phyloP scores from a whole-genome alignment of 2,329 filamentous ascomycete species.

The Colletotrichum aenigma region DNA sequence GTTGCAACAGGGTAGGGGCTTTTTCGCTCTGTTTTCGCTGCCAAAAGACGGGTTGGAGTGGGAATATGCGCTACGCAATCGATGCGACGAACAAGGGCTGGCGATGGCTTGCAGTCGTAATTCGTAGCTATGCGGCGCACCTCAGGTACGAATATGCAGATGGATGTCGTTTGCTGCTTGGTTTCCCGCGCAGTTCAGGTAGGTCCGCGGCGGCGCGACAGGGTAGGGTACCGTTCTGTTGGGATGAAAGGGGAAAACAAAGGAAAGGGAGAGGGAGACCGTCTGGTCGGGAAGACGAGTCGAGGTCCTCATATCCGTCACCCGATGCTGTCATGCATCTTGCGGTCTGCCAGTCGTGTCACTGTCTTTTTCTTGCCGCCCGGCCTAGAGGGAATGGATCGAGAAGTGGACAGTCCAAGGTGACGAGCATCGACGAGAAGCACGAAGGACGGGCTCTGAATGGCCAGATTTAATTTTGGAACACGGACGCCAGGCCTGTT shows the following conservation, averaged over 20 bases:
- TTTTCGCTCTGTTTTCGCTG: neutral
- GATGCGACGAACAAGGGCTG: neutral
- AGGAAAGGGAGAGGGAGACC: neutral
- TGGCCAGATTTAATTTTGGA: slow-evolving; percentile 15
- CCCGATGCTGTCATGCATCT: neutral
- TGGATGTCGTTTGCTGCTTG: neutral
- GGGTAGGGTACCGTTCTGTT: slow-evolving; percentile 7
- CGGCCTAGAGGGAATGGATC: neutral
- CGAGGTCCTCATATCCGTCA: slow-evolving; percentile 9
- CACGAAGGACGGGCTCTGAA: neutral
- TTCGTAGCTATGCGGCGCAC: neutral
- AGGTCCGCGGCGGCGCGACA: neutral
- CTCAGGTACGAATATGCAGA: neutral
- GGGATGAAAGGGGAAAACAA: slow-evolving; percentile 7
- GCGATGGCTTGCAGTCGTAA: neutral
- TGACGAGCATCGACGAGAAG: neutral
- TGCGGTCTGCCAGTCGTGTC: slow-evolving; percentile 3
- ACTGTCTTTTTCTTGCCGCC: slow-evolving; percentile 5
- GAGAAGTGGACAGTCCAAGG: slow-evolving; percentile 10
- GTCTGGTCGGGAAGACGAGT: neutral
- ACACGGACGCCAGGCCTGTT: slow-evolving; percentile 13
- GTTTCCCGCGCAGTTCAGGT: neutral
- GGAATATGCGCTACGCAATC: neutral
- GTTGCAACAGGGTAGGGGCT: slow-evolving; percentile 33
- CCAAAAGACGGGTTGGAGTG: neutral